These are phyloP conservation scores for Monosporascus cannonballus DNA, from an alignment of 2,329 filamentous ascomycete species.

Conservation along the genomic window DNA sequence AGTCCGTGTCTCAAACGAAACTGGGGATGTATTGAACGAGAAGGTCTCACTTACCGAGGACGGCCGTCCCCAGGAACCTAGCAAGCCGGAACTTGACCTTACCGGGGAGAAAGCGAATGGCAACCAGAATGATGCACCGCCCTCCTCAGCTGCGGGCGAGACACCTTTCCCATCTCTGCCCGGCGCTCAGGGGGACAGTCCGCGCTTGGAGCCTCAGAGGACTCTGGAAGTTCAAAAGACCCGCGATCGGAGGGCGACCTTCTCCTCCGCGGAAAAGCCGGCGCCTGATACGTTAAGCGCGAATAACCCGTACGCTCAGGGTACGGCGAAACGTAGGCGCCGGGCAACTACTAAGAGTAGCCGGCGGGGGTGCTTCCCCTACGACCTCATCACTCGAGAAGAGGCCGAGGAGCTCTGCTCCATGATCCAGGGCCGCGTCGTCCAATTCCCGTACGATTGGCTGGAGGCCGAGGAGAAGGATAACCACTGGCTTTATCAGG, in stretches of 20 bases:
- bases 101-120: conserved; percentile 15
- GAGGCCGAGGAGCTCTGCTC: conserved; percentile 79
- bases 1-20: conserved; percentile 10
- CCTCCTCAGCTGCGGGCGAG: conserved; percentile 37
- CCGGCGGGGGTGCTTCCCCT: conserved; percentile 55
- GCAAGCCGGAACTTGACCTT: conserved; percentile 8
- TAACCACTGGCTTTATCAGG: conserved; percentile 94
- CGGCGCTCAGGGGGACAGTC: conserved; percentile 28
- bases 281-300: conserved; percentile 26
- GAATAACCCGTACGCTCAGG: conserved; percentile 26
- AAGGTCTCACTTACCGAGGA: conserved; percentile 12
- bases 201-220: conserved; percentile 18
- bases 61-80: conserved; percentile 9
- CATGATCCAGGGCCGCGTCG: conserved; percentile 80
- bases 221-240: conserved; percentile 25
- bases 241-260: conserved; percentile 48
- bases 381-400: conserved; percentile 68
- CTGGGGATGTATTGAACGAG: conserved; percentile 13
- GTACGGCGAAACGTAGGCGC: conserved; percentile 55
- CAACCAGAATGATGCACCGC: conserved; percentile 25
- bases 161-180: conserved; percentile 39
- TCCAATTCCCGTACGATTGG: conserved; percentile 96
- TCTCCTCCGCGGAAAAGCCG: conserved; percentile 47
- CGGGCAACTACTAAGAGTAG: conserved; percentile 66
- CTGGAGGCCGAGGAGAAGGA: conserved; percentile 84